Evolutionary conservation across 441 rosid species (phyloP).

Genomic region (Cnidoscolus chayamansa): DNA sequence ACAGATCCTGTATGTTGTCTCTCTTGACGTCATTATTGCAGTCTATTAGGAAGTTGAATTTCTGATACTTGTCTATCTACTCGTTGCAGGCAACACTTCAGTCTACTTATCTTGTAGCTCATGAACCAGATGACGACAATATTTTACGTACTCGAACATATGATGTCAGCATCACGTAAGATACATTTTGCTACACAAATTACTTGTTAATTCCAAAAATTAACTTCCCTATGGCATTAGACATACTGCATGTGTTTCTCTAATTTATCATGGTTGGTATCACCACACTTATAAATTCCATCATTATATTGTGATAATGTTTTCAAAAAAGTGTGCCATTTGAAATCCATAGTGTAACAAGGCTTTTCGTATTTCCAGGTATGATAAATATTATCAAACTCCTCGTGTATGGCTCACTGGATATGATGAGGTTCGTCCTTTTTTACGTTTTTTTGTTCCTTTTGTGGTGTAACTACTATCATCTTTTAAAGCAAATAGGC

Average conservation of each 20-base stretch:
- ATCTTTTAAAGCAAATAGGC: no score
- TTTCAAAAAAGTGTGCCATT: background rate
- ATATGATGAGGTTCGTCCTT: slow-evolving; percentile 79
- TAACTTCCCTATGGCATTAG: background rate
- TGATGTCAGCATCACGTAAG: slow-evolving; percentile 99
- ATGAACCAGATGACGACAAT: slow-evolving; percentile 86
- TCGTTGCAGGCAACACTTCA: slow-evolving; percentile 78
- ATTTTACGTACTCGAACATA: slow-evolving; percentile 92
- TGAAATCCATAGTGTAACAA: background rate
- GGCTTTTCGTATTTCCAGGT: slow-evolving; percentile 44
- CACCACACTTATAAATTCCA: background rate
- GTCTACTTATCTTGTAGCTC: slow-evolving; percentile 64
- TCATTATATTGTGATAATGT: background rate
- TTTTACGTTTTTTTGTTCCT: slow-evolving; percentile 15
- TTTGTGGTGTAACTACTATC: slow-evolving; percentile 16
- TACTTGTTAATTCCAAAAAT: background rate
- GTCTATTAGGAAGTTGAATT: background rate
- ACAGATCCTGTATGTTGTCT: slow-evolving; percentile 64
- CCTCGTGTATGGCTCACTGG: slow-evolving; percentile 99
- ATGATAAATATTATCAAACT: slow-evolving; percentile 97
- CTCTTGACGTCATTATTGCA: background rate
- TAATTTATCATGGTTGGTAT: background rate
- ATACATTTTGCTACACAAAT: slow-evolving; percentile 11
- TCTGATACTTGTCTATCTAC: slow-evolving; percentile 2
- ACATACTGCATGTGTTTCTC: background rate